Base-by-base conservation (phyloP, 768 basidiomycete genomes). In the Leccinum uliginosum region DNA sequence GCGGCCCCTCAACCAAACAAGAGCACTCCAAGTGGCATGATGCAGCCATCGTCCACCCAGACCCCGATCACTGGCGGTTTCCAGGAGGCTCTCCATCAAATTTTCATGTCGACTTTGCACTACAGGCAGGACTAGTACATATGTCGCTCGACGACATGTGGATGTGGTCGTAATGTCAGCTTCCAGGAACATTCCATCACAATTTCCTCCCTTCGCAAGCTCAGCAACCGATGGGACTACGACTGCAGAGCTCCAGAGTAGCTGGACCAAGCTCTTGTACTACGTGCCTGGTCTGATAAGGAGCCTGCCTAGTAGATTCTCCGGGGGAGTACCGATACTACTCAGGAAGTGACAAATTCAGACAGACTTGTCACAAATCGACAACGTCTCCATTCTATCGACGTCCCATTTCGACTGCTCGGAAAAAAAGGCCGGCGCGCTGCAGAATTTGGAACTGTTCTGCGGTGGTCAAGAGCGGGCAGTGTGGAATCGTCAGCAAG, bases 41-140 rank as follows among this genome's bases (percentile, higher is more conserved):
- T 27, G 11, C 19, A 19, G 40, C 40, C 40, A 43, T n/a, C n/a
- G 9, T 40, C 40, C 40, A 40, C n/a, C 19, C 40, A 34, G 48
- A 21, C 3, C 34, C 59, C 48, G 59, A 59, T 54, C 38, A n/a
- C 40, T 48, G 30, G 43, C 40, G 27, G 59, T 60, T 24, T 56
- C 59, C 52, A 61, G 59, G 59, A 50, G 35, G 43, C 30, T 14
- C 23, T 23, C 7, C 10, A 17, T 35, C 50, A 35, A 23, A 12
- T 24, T 26, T n/a, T 17, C 48, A 24, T 51, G 11, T n/a, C 26
- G 46, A 47, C 26, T 27, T 24, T 19, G 29, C 19, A 30, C 29
- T 27, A 29, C 19, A 49, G 15, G 27, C 23, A 15, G 27, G n/a
- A 6, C n/a, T n/a, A n/a, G n/a, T n/a, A n/a, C n/a, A n/a, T n/a